Evolutionary conservation across 2,329 filamentous ascomycete species (phyloP).

Genomic region (Penicillium concentricum): DNA sequence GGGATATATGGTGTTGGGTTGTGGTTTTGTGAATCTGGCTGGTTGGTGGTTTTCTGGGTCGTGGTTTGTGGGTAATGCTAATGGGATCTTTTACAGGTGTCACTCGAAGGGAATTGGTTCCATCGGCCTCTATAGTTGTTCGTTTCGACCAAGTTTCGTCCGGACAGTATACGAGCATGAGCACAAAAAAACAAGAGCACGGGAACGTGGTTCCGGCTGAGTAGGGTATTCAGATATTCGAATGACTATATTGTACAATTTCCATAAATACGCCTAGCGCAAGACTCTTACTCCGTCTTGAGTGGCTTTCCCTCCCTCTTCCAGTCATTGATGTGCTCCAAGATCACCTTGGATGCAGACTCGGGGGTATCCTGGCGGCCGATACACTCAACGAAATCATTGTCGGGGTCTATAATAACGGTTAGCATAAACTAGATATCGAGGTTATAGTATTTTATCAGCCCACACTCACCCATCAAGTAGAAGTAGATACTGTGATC

Average conservation of each 20-base stretch:
- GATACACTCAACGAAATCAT: slow-evolving; percentile 96
- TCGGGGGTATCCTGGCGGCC: slow-evolving; percentile 91
- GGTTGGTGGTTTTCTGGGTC: not conserved
- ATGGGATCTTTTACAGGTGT: not conserved
- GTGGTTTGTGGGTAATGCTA: not conserved
- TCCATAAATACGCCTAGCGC: slow-evolving; percentile 17
- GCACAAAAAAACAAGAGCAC: not conserved
- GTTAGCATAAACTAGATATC: not conserved
- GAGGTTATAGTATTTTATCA: not conserved
- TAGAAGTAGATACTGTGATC: slow-evolving; percentile 99
- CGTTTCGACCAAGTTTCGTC: not conserved
- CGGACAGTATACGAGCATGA: not conserved
- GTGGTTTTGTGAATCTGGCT: not conserved
- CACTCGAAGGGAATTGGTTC: not conserved
- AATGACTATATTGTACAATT: slow-evolving; percentile 24
- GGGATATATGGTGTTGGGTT: not conserved
- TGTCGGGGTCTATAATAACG: slow-evolving; percentile 72
- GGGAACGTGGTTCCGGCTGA: slow-evolving; percentile 10
- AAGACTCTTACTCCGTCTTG: slow-evolving; percentile 40
- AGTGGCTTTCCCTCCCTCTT: slow-evolving; percentile 54
- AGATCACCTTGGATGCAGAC: slow-evolving; percentile 77
- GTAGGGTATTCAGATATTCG: slow-evolving; percentile 30
- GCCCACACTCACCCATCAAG: slow-evolving; percentile 69
- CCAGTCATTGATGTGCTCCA: slow-evolving; percentile 82
- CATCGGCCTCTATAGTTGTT: not conserved